A percentile compares a stretch with the other conserved stretches of the same genome.
Conservation (phyloP, 495 filamentous ascomycete genomes). For the Aspergillus campestris region DNA sequence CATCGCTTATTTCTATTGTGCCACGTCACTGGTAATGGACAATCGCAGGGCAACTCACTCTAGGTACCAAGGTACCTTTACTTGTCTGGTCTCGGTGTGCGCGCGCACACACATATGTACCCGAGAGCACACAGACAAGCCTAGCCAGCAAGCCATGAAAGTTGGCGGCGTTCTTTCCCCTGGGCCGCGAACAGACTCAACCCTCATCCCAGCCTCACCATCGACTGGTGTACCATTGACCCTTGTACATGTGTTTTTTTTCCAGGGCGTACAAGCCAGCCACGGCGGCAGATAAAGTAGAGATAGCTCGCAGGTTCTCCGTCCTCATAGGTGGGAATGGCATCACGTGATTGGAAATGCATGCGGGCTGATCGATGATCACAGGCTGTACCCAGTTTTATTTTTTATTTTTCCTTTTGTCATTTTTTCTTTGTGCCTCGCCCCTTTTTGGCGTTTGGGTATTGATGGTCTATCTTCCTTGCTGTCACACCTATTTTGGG, state of each 20-base stretch:
- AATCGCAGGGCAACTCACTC: no score
- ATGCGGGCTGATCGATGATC: slow-evolving; percentile 35
- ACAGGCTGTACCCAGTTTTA: slow-evolving; percentile 11
- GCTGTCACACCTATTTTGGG: no score
- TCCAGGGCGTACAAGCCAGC: slow-evolving; percentile 3
- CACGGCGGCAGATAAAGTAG: slow-evolving; percentile 12
- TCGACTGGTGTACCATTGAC: slow-evolving; percentile 6
- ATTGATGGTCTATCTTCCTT: no score
- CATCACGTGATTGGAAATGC: slow-evolving; percentile 31
- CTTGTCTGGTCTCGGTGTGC: no score
- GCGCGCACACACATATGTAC: neutral
- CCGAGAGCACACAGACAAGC: slow-evolving; percentile 15
- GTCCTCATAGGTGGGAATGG: slow-evolving; percentile 14
- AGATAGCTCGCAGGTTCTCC: slow-evolving; percentile 1
- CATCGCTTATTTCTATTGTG: no score
- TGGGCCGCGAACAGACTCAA: neutral
- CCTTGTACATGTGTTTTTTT: slow-evolving; percentile 7
- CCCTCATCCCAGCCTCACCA: slow-evolving; percentile 3
- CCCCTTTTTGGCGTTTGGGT: neutral
- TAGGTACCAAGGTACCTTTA: no score
- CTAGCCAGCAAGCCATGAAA: neutral
- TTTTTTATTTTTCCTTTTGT: slow-evolving; percentile 1
- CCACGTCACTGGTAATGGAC: no score
- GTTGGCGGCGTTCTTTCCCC: no score
- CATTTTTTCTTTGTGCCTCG: slow-evolving; percentile 10